Evolutionary conservation across 2,329 filamentous ascomycete genomes (phyloP), one percentile per base, ranked within the genome.

Genomic region (Sporothrix pseudoabietina): DNA sequence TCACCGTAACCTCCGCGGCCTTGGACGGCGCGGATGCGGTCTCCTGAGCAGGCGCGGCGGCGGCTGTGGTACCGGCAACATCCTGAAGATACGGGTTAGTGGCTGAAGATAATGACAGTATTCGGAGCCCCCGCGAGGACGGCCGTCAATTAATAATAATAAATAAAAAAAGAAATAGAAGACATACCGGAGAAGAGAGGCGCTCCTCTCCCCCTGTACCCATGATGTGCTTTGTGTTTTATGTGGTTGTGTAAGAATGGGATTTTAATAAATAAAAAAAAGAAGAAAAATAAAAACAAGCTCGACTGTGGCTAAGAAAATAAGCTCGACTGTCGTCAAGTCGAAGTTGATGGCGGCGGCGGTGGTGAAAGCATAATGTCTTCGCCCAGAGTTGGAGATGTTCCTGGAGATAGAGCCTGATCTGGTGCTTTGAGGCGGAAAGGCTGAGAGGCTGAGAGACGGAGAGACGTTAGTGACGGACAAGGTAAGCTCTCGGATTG

Each of bases 101-200:
- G 22, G n/a, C 26, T 32, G 30, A 9, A 49, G 41, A 52, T 19
- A 26, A 39, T 5, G 41, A 47, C 16, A 8, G 10, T 16, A 39
- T 44, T 2, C 44, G 6, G 35, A 66, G n/a, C 22, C 35, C 61
- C 9, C 22, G 10, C 12, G n/a, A 61, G 32, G 6, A 0, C 16
- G 16, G 35, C 32, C 2, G 30, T 12, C n/a, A 22, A 8, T 1
- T 1, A 54, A 19, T 3, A 35, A 35, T 4, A 7, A 14, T 3
- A 6, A 19, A 16, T 3, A 19, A 19, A 19, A 49, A 49, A 19
- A 14, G 26, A 19, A 4, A 12, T 49, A 6, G 41, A 14, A 49
- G 4, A 19, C 73, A 7, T 44, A 74, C 73, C 73, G 55, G 59
- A 59, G 70, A 70, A 39, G 70, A 22, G 61, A 74, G 69, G 73